Percentiles rank a stretch among this genome's conserved stretches.
Evolutionary conservation across 2,329 filamentous ascomycete genomes (phyloP).

Genomic region (Colletotrichum horii): DNA sequence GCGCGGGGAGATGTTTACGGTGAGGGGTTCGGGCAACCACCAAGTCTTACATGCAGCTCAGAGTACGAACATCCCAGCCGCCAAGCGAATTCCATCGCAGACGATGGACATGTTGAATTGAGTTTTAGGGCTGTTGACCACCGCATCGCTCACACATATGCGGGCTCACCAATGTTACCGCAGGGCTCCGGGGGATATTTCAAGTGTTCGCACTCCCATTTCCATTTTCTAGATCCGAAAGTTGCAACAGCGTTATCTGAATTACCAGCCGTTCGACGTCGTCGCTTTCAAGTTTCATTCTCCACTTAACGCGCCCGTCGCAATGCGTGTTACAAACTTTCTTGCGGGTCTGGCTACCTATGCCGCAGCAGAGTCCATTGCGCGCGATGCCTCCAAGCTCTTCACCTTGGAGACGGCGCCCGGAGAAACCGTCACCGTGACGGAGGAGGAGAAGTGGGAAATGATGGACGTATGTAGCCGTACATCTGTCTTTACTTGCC

Average conservation of each 20-base stretch:
- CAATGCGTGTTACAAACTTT: constrained; percentile 24
- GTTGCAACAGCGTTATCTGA: neutral
- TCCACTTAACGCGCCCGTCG: neutral
- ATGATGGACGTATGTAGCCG: constrained; percentile 26
- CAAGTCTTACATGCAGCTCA: neutral
- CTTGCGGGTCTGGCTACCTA: constrained; percentile 24
- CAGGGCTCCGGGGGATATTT: neutral
- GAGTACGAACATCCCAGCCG: neutral
- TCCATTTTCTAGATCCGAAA: neutral
- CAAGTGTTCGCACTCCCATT: neutral
- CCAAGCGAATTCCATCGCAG: neutral
- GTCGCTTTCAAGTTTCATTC: neutral
- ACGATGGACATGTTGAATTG: neutral
- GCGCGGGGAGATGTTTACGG: neutral
- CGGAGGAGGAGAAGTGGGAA: constrained; percentile 28
- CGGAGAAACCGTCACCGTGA: constrained; percentile 26
- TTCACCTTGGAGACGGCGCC: constrained; percentile 26
- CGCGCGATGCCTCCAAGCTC: constrained; percentile 18
- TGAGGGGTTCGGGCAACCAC: neutral
- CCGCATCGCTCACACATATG: neutral
- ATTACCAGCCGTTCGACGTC: neutral
- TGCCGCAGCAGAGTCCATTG: constrained; percentile 9
- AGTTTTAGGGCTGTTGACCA: neutral
- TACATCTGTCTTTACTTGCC: rapidly evolving
- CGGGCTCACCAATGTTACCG: neutral